Base-by-base conservation (phyloP, 805 yeast species). In the Candida sonorensis region DNA sequence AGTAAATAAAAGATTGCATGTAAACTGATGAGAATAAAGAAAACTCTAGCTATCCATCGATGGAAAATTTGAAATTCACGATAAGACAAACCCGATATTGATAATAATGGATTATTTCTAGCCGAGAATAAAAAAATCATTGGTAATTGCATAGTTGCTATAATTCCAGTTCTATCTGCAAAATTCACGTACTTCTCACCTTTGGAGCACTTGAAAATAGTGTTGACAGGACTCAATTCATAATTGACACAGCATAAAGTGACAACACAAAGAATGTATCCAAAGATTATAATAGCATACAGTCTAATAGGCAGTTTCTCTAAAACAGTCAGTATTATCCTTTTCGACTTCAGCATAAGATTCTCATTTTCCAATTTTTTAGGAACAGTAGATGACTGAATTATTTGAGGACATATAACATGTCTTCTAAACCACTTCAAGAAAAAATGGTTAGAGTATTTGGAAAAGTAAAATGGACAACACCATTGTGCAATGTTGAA, bases 111-210 rank as follows among this genome's bases (percentile, higher is more conserved):
- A 34, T 61, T 59, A 27, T 58, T 59, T 40, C 67, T 44, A 0
- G 62, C 45, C n/a, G 63, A 45, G 38, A 62, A 61, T 22, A 54
- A 31, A 34, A 53, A 53, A 6, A 57, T 37, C 18, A 62, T 30
- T 6, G 67, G 67, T 14, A 62, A 35, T 34, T 62, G 67, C 20
- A 46, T 46, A 1, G 59, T 57, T 2, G 67, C 65, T 17, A 69
- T 41, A 5, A 68, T 69, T 2, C 74, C 76, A 0, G 69, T 53
- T 43, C 75, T 51, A 45, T 69, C 74, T 4, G 69, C 73, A 29
- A 45, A 39, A 12, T 48, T 48, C 17, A 61, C 61, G 33, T 46
- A 46, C 10, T 30, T 35, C 25, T 52, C 56, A 6, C 59, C 58
- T 20, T 34, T 44, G 8, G 41, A 34, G 26, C 58, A 51, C 3